Conservation (phyloP, 2,329 filamentous ascomycete species). For the Helotiales sp. region DNA sequence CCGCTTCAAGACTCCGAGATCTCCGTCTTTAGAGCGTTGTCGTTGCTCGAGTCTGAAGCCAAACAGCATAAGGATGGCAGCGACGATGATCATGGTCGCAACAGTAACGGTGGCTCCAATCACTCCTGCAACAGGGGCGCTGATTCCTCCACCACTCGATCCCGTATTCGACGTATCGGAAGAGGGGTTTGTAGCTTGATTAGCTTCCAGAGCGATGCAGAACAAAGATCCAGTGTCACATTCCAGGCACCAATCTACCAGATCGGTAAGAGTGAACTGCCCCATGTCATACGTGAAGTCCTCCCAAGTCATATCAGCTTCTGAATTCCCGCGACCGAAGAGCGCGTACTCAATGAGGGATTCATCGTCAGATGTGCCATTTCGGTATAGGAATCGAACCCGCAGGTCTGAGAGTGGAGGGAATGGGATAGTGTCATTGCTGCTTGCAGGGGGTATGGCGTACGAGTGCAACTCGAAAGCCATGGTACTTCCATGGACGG, state of each 20-base stretch:
- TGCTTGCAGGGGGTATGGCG: constrained; percentile 31
- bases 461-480: constrained; percentile 65
- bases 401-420: constrained; percentile 39
- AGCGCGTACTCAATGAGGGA: constrained; percentile 36
- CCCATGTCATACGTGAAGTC: constrained; percentile 30
- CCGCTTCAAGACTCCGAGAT: constrained; percentile 15
- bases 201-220: constrained; percentile 24
- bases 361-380: constrained; percentile 39
- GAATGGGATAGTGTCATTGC: constrained; percentile 21
- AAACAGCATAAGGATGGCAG: constrained; percentile 18
- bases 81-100: constrained; percentile 16
- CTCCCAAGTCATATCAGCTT: constrained; percentile 31
- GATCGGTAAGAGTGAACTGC: constrained; percentile 22
- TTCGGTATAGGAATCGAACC: constrained; percentile 58
- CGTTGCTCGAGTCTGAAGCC: constrained; percentile 28
- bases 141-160: background rate
- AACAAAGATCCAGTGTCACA: constrained; percentile 28
- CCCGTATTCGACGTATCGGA: background rate
- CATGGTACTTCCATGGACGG: constrained; percentile 73
- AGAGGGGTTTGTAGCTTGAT: background rate
- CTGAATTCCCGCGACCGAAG: constrained; percentile 30
- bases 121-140: constrained; percentile 28
- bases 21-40: background rate
- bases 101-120: constrained; percentile 33
- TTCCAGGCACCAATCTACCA: constrained; percentile 30